Conservation (phyloP, 805 yeast genomes). For the Grigorovia yakushimaensis region DNA sequence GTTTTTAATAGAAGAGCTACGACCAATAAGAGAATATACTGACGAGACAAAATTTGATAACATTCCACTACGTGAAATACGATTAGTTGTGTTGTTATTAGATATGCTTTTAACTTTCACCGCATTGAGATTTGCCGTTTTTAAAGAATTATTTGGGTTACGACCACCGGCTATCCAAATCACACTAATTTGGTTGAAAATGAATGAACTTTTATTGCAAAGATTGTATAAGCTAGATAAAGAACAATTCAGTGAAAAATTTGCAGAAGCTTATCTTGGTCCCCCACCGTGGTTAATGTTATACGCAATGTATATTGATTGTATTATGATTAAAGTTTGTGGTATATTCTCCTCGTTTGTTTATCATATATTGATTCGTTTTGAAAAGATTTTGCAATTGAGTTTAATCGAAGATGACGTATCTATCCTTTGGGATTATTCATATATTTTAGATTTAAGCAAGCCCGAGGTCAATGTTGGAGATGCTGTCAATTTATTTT, state of each 20-base stretch:
- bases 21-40: constrained; percentile 1
- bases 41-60: background rate
- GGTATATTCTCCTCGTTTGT: constrained; percentile 4
- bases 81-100: constrained; percentile 9
- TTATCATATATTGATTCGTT: constrained; percentile 4
- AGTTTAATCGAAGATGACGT: background rate
- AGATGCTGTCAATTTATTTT: constrained; percentile 8
- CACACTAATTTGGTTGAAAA: constrained; percentile 10
- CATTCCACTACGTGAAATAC: constrained; percentile 1
- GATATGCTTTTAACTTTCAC: constrained; percentile 9
- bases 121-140: constrained; percentile 11
- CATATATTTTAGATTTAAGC: background rate
- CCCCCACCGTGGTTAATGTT: constrained; percentile 12
- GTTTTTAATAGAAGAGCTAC: constrained; percentile 1
- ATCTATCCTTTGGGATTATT: constrained; percentile 2
- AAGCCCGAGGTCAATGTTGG: background rate
- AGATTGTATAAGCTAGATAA: constrained; percentile 12
- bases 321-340: background rate
- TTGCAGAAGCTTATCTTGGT: constrained; percentile 1
- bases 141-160: constrained; percentile 8
- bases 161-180: constrained; percentile 8
- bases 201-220: constrained; percentile 10
- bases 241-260: constrained; percentile 8
- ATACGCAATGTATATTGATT: background rate
- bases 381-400: background rate